Percentiles rank a stretch among this genome's conserved stretches.
Conservation (phyloP, 257 asterid genomes). For the Solanum piurae region DNA sequence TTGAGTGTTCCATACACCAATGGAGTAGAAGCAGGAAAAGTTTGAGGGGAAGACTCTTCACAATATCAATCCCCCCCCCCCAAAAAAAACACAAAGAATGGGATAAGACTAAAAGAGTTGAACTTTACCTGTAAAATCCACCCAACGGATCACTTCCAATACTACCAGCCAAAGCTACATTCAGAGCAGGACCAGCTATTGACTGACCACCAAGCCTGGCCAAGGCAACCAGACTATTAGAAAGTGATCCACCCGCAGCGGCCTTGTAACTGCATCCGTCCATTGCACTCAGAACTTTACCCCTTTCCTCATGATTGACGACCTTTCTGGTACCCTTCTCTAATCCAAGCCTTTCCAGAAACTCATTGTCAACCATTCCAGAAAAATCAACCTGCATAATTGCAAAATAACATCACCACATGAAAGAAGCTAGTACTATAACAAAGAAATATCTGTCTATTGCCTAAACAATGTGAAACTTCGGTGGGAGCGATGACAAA, state of each 20-base stretch:
- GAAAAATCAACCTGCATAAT: constrained; percentile 82
- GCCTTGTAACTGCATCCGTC: constrained; percentile 98
- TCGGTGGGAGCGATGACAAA: not conserved
- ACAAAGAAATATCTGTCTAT: not conserved
- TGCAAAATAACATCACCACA: not conserved
- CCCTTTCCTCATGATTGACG: constrained; percentile 92
- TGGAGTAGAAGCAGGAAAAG: not conserved
- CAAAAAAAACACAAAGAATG: not conserved
- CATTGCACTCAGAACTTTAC: constrained; percentile 82
- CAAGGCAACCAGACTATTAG: constrained; percentile 88
- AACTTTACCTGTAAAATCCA: constrained; percentile 69
- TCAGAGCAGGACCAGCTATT: constrained; percentile 58
- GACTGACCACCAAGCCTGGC: constrained; percentile 88
- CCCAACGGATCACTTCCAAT: constrained; percentile 95
- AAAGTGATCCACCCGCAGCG: constrained; percentile 98
- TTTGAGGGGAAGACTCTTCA: not conserved
- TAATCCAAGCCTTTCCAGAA: constrained; percentile 60
- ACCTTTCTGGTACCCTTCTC: constrained; percentile 87
- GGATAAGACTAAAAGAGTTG: not conserved
- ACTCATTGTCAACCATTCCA: constrained; percentile 76
- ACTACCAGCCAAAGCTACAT: constrained; percentile 92
- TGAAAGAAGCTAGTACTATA: not conserved
- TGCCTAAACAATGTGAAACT: not conserved
- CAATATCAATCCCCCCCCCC: not conserved
- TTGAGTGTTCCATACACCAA: not conserved